Conservation (phyloP, 2,329 filamentous ascomycete species). For the Cadophora sp. region DNA sequence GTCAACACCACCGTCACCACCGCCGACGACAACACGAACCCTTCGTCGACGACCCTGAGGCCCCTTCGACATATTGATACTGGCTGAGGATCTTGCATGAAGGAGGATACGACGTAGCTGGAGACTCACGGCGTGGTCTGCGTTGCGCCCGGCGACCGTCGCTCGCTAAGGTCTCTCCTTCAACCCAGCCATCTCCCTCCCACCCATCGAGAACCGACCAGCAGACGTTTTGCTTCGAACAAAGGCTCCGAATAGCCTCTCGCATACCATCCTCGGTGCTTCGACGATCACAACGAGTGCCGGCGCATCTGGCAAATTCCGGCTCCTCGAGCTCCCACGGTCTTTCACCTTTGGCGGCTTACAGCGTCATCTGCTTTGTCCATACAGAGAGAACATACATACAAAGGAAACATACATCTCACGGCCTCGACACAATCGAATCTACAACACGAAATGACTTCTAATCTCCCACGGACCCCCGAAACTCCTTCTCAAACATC, state of each 20-base stretch:
- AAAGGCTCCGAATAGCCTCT: conserved; percentile 18
- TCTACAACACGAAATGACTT: conserved; percentile 58
- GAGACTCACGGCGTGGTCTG: conserved; percentile 27
- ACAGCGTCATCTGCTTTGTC: conserved; percentile 25
- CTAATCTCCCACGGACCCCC: conserved; percentile 68
- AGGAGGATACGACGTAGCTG: conserved; percentile 23
- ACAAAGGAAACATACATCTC: conserved; percentile 15
- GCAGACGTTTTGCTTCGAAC: conserved; percentile 25
- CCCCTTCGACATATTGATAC: conserved; percentile 21
- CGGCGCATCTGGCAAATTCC: conserved; percentile 31
- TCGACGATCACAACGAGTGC: conserved; percentile 23
- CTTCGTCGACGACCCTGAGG: conserved; percentile 17
- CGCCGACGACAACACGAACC: conserved; percentile 36
- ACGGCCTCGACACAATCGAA: conserved; percentile 21
- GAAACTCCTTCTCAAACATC: conserved; percentile 70
- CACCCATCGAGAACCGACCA: conserved; percentile 21
- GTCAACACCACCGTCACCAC: conserved; percentile 24
- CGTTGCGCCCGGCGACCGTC: conserved; percentile 36
- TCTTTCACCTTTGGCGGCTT: conserved; percentile 29
- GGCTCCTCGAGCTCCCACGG: conserved; percentile 17
- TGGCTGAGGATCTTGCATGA: conserved; percentile 32
- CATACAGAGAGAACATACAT: conserved; percentile 8
- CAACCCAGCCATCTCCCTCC: conserved; percentile 27
- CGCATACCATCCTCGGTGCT: conserved; percentile 5
- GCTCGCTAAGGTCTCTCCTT: conserved; percentile 15